Evolutionary conservation across 495 filamentous ascomycete species (phyloP).

Genomic region (Aspergillus panamensis): DNA sequence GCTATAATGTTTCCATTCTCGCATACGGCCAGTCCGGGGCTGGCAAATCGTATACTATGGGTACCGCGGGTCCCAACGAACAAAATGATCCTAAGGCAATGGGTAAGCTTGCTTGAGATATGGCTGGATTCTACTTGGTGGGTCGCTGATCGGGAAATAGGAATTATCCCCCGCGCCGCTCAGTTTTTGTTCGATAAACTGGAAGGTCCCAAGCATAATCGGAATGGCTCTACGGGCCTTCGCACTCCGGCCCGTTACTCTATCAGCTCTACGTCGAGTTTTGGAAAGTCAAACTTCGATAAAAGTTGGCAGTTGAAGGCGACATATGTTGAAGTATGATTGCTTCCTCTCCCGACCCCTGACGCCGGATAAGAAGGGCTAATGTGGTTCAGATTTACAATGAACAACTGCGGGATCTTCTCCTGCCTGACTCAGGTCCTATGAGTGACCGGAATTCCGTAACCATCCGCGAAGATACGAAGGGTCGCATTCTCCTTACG

Average conservation of each 20-base stretch:
- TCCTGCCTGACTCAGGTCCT: slow-evolving; percentile 72
- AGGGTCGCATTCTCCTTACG: slow-evolving; percentile 90
- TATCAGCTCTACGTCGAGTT: slow-evolving; percentile 51
- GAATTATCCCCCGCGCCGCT: slow-evolving; percentile 90
- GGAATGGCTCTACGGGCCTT: slow-evolving; percentile 68
- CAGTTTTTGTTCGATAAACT: slow-evolving; percentile 84
- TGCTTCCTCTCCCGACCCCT: background rate
- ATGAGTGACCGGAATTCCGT: slow-evolving; percentile 67
- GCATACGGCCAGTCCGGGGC: slow-evolving; percentile 99
- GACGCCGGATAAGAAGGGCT: background rate
- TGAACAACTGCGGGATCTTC: slow-evolving; percentile 86
- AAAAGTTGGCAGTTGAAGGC: slow-evolving; percentile 93
- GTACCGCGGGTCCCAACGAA: slow-evolving; percentile 83
- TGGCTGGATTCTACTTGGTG: background rate
- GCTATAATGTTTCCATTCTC: slow-evolving; percentile 97
- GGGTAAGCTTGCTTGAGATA: slow-evolving; percentile 52
- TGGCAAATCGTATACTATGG: slow-evolving; percentile 99
- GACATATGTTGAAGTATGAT: slow-evolving; percentile 82
- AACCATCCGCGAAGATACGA: slow-evolving; percentile 88
- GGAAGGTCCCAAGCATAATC: slow-evolving; percentile 53
- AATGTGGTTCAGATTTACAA: slow-evolving; percentile 75
- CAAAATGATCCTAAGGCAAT: slow-evolving; percentile 70
- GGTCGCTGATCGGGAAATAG: slow-evolving; percentile 40
- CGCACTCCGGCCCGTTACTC: slow-evolving; percentile 82
- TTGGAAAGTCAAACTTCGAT: slow-evolving; percentile 52